Evolutionary conservation across 495 filamentous ascomycete genomes (phyloP), one percentile per base, ranked within the genome.

Genomic region (Beverwykella pulmonaria): DNA sequence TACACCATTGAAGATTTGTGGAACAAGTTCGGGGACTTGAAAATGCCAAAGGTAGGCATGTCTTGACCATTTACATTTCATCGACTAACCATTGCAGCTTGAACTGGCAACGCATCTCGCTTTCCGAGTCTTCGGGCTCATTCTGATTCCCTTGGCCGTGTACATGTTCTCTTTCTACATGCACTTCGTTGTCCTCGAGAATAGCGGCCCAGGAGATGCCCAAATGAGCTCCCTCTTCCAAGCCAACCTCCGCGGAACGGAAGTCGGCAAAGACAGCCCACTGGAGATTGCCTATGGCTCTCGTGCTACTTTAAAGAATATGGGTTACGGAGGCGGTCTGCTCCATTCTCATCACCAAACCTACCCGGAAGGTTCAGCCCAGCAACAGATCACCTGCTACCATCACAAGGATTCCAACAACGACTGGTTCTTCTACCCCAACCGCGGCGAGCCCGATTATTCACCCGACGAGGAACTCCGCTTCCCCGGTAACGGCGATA

Each of bases 191-290:
- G 89, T 98, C 50, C 82, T 98, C 54, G 90, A 93, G 75, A 96
- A 95, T 79, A 94, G 88, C 75, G 94, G 94, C 7, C 94, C 94
- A 1, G 94, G 94, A 49, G 94, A 98, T 80, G 94, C 94, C 6
- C 94, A 98, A 75, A 98, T 98, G 94, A 97, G 93, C 78, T 98
- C 94, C 20, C 86, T 98, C 44, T 98, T 98, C 83, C 94, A 98
- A 73, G 94, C 94, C 23, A 98, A 98, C 70, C 84, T 98, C 39
- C 87, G 82, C 66, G 95, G 95, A 22, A 98, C 92, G 27, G 90
- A 97, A 59, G 92, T 98, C 62, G 92, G 92, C 65, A 90, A 90
- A 71, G 89, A 97, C 74, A 97, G 92, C 67, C 94, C 94, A 34
- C 83, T 98, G 32, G 94, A 98, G 75, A 81, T 98, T 63, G 92